Evolutionary conservation across 2,329 filamentous ascomycete species (phyloP), one percentile per base, ranked within the genome.

Genomic region (Monascus ruber): DNA sequence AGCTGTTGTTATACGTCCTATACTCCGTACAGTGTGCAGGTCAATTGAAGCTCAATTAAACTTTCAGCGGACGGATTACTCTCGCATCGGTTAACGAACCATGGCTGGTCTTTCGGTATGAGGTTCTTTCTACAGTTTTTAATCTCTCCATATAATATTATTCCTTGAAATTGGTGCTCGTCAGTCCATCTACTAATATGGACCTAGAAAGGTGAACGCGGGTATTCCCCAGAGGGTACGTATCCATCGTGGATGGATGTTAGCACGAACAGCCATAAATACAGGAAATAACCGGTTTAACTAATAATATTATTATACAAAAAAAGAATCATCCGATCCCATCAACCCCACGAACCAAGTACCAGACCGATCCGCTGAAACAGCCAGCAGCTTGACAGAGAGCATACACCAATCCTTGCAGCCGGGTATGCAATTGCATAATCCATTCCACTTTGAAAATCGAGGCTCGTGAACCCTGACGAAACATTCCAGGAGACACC

Each of bases 331-430:
- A 17, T 44, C 47, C 6, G 48, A 55, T 6, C 43, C 38, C 24
- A 39, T 49, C 26, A 37, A 38, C 3, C 44, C 46, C 2, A 37
- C 39, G 31, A 46, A 41, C 10, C 40, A 45, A 5, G 24, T 24
- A 8, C 11, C 28, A 11, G 44, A 47, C 31, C 9, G 35, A 35
- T 11, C 42, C 35, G 2, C 36, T 40, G 7, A 31, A 40, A 4
- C 53, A 3, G 52, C 46, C 6, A 52, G 51, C 25, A 37, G 36
- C 4, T 34, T 35, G 8, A 44, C 44, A 10, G 48, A 54, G 35
- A 43, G 35, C 24, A 43, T 55, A 5, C 38, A 43, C 9, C 36
- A 39, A 5, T 28, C 37, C 3, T 42, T 52, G 28, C 45, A 54
- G 42, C 50, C 49, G 24, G 52, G 52, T 55, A 34, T 10, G 38